Evolutionary conservation across 768 basidiomycete genomes (phyloP).

Genomic region (Psilocybe cubensis): DNA sequence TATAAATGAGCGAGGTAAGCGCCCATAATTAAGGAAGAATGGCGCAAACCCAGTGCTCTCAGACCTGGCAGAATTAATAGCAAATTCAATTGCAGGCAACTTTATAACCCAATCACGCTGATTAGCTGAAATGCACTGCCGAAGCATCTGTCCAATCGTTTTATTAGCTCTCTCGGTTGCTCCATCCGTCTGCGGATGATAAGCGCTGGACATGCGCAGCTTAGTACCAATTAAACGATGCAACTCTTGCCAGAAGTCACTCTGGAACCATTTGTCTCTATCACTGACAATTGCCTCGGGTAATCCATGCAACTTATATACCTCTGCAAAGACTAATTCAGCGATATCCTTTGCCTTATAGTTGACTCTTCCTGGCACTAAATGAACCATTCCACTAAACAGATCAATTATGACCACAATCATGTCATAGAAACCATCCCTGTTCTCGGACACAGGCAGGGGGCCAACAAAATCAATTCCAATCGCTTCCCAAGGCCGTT

Average conservation of each 20-base stretch:
- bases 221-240: neutral
- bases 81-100: constrained; percentile 30
- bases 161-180: constrained; percentile 7
- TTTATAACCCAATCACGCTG: constrained; percentile 35
- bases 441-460: neutral
- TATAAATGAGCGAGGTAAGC: constrained; percentile 22
- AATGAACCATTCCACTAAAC: neutral
- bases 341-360: neutral
- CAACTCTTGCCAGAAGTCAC: neutral
- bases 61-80: too few species aligned
- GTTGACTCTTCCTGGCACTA: neutral
- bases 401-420: neutral
- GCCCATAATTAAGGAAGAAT: constrained; percentile 27
- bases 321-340: neutral
- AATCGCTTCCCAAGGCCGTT: neutral
- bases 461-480: neutral
- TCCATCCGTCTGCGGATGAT: neutral
- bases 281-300: neutral
- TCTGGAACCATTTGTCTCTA: neutral
- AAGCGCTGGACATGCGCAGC: neutral
- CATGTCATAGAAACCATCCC: neutral
- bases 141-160: constrained; percentile 23
- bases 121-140: constrained; percentile 24
- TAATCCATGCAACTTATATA: neutral
- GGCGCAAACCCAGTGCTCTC: constrained; percentile 26